Base-by-base conservation (phyloP, 148 eudicot genomes). In the Arbutus unedo region DNA sequence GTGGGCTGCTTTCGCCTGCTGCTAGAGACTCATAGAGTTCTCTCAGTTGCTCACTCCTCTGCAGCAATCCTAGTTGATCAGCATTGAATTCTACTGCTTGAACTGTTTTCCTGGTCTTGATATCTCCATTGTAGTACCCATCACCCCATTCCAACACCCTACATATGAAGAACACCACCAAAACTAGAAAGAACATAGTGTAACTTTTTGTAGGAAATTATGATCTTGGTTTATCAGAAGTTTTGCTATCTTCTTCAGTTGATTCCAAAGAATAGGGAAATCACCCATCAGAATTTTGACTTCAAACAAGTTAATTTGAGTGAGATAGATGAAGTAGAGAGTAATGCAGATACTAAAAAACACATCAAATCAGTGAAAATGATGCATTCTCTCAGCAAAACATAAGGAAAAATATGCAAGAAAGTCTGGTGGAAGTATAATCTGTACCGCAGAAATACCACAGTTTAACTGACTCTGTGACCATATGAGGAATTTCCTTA, bases 81-180 rank as follows among this genome's bases (percentile, higher is more conserved):
- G 64, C 83, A 79, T 88, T 77, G 25, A 90, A 59, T 21, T 93
- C 93, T 4, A 55, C 84, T 0, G 91, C 90, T 74, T 91, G 92
- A 44, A 89, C 82, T 25, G 97, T 93, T 86, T 91, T 93, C 78
- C 92, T 88, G 70, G 97, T 93, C 86, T 91, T 93, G n/a, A 93
- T 88, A 62, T 93, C 97, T 72, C 97, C 97, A 87, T 93, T 93
- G 81, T 93, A 93, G 83, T 93, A 90, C 83, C 97, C 97, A 85
- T 91, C 93, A 70, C 83, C 81, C 97, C 97, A 93, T 84, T 90
- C 88, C 87, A 93, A 71, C 74, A 80, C 83, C 85, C 96, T 91
- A 71, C 64, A 16, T 11, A 56, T 49, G 70, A 66, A 25, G 67
- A 76, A 23, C 21, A 11, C 19, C 49, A 56, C 68, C 74, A 71